Conservation (phyloP, 2,329 filamentous ascomycete species). For the Dactylonectria macrodidyma region DNA sequence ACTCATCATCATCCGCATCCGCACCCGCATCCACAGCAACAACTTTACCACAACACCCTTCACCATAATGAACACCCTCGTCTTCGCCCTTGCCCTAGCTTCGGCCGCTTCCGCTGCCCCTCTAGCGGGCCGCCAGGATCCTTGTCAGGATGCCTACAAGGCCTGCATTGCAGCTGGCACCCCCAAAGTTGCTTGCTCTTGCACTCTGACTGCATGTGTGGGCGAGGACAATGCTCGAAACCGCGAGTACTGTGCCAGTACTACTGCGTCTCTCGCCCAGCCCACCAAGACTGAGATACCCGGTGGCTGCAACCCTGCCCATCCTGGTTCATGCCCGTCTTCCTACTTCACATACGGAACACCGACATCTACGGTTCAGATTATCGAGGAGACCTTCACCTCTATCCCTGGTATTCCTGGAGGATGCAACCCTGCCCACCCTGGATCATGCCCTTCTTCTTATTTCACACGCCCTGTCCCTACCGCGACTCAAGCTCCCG, state of each 20-base stretch:
- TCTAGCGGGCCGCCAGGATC: constrained; percentile 1
- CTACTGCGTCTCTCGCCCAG: constrained; percentile 19
- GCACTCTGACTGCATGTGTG: constrained; percentile 22
- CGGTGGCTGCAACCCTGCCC: constrained; percentile 32
- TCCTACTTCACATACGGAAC: constrained; percentile 2
- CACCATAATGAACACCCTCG: no score
- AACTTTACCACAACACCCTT: no score
- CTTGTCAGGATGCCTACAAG: constrained; percentile 32
- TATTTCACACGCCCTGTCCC: constrained; percentile 23
- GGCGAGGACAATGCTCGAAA: constrained; percentile 32
- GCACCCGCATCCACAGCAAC: no score
- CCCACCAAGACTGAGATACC: constrained; percentile 24
- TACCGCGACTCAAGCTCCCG: not conserved
- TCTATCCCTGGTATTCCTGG: constrained; percentile 10
- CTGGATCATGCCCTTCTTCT: constrained; percentile 27
- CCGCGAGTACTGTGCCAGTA: constrained; percentile 31
- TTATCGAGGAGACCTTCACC: constrained; percentile 10
- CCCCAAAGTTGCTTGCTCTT: constrained; percentile 28
- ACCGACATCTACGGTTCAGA: not conserved
- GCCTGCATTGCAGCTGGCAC: constrained; percentile 26
- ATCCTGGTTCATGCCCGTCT: constrained; percentile 16
- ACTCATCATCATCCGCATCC: no score
- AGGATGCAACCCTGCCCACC: constrained; percentile 24
- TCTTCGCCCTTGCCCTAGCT: no score
- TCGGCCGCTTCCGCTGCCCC: no score